Base-by-base conservation (phyloP, 371 early-diverging fungal species). In the Nematocida ironsii region DNA sequence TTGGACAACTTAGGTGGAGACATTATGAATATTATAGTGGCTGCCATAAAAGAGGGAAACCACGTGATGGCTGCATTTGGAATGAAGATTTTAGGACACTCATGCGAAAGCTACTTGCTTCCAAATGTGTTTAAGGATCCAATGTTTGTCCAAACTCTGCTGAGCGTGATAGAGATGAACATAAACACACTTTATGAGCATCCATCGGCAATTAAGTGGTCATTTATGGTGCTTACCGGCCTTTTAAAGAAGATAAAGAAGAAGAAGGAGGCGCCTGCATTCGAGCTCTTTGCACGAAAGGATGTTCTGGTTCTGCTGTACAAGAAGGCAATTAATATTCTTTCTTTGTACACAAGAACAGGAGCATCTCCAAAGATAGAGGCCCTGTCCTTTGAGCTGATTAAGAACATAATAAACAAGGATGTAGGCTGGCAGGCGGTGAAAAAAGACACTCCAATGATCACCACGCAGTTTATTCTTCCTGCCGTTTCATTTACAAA, bases 61-160 rank as follows among this genome's bases (percentile, higher is more conserved):
- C 83, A 47, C 39, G 60, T 58, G 48, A 39, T 62, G 56, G 74
- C 83, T 6, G 83, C 82, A 40, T 61, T 70, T 20, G 73, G 45
- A 47, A 72, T 86, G 74, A 84, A 84, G 60, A 54, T 85, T 42
- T 33, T 87, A 48, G 66, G 82, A 3, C 75, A 85, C 57, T 54
- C 82, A 5, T 85, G 80, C 60, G 62, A 70, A 27, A 72, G 83
- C 64, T 87, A 86, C 81, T 72, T 74, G 5, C 57, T 87, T 45
- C 88, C 88, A 40, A 58, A 66, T 44, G 56, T 78, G 23, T 83
- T 78, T 56, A 71, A 69, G 23, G 27, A 56, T 58, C 62, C 71
- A 3, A 52, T 62, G 20, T 69, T 78, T n/a, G 55, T 85, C 11
- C 82, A 84, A 9, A 60, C 81, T 25, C n/a, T 83, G 1, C 56